These are phyloP conservation scores for Lyophyllum shimeji DNA, from an alignment of 768 basidiomycete genomes.

Conservation along the genomic window DNA sequence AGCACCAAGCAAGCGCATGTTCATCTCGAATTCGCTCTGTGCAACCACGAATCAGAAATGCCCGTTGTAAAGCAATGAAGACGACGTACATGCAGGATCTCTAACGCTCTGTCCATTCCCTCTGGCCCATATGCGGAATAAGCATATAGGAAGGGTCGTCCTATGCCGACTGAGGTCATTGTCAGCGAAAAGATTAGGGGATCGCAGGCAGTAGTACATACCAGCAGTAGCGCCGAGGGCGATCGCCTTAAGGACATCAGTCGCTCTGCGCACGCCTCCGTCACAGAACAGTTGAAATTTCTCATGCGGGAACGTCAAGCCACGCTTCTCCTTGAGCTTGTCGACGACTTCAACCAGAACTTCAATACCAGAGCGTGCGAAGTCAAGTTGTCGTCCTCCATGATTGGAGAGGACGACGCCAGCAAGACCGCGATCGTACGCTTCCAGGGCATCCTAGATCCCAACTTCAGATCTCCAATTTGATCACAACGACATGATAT, in stretches of 20 bases:
- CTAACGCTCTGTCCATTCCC: slow-evolving; percentile 80
- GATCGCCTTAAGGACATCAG: slow-evolving; percentile 85
- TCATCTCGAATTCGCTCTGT: slow-evolving; percentile 98
- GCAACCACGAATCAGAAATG: not conserved
- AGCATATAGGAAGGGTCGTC: slow-evolving; percentile 85
- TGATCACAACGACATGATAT: not conserved
- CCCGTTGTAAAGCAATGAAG: not conserved
- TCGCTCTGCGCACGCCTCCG: slow-evolving; percentile 92
- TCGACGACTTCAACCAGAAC: slow-evolving; percentile 84
- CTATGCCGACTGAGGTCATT: slow-evolving; percentile 65
- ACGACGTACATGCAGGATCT: slow-evolving; percentile 66
- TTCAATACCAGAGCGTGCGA: slow-evolving; percentile 85
- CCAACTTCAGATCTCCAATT: not conserved
- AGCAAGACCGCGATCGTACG: slow-evolving; percentile 71
- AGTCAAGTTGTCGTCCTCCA: slow-evolving; percentile 77
- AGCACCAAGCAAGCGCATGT: slow-evolving; percentile 90
- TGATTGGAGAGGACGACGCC: slow-evolving; percentile 89
- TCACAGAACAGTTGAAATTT: slow-evolving; percentile 88
- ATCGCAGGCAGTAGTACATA: slow-evolving; percentile 43
- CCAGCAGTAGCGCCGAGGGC: slow-evolving; percentile 90
- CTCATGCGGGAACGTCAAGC: slow-evolving; percentile 72
- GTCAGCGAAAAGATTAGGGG: slow-evolving; percentile 21
- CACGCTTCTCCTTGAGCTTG: slow-evolving; percentile 65
- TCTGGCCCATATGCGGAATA: slow-evolving; percentile 88
- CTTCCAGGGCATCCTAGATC: slow-evolving; percentile 73